Percentiles rank a stretch among this genome's conserved stretches.
Evolutionary conservation across 1,284 basidiomycete genomes (phyloP).

Genomic region (Stygiomarasmius scandens): DNA sequence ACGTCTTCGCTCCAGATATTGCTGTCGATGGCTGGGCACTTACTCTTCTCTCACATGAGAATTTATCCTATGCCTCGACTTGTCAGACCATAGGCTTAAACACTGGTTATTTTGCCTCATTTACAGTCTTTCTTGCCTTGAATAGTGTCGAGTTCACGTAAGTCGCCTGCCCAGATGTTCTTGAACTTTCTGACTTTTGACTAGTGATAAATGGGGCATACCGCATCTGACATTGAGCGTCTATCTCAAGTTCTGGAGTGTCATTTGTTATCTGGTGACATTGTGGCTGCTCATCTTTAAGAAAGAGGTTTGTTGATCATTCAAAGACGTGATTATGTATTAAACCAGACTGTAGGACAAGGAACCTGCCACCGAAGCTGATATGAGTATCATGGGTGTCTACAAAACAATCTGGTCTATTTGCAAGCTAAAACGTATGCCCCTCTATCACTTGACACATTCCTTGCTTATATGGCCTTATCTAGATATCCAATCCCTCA

Average conservation of each 20-base stretch:
- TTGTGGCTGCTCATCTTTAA: slow-evolving; percentile 89
- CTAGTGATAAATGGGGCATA: slow-evolving; percentile 80
- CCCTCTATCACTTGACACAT: not conserved
- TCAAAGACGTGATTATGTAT: not conserved
- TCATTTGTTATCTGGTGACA: slow-evolving; percentile 83
- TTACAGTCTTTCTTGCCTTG: slow-evolving; percentile 97
- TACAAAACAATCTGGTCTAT: slow-evolving; percentile 97
- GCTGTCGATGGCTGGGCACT: slow-evolving; percentile 84
- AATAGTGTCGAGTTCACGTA: slow-evolving; percentile 94
- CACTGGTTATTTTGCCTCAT: slow-evolving; percentile 94
- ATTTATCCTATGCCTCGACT: slow-evolving; percentile 95
- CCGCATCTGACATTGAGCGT: slow-evolving; percentile 81
- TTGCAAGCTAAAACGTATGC: slow-evolving; percentile 83
- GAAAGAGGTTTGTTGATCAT: slow-evolving; percentile 66
- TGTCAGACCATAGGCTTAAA: slow-evolving; percentile 98
- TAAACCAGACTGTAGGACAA: slow-evolving; percentile 56
- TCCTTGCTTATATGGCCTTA: not conserved
- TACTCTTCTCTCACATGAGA: slow-evolving; percentile 93
- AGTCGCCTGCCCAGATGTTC: slow-evolving; percentile 30
- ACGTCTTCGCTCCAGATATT: slow-evolving; percentile 16
- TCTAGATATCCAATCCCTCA: slow-evolving; percentile 88
- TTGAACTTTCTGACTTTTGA: slow-evolving; percentile 13
- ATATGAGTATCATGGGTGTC: slow-evolving; percentile 89
- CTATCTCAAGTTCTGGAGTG: slow-evolving; percentile 88
- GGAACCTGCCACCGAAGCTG: slow-evolving; percentile 70